Evolutionary conservation across 768 basidiomycete genomes (phyloP), one percentile per base, ranked within the genome.

Genomic region (Termitomyces sp.): DNA sequence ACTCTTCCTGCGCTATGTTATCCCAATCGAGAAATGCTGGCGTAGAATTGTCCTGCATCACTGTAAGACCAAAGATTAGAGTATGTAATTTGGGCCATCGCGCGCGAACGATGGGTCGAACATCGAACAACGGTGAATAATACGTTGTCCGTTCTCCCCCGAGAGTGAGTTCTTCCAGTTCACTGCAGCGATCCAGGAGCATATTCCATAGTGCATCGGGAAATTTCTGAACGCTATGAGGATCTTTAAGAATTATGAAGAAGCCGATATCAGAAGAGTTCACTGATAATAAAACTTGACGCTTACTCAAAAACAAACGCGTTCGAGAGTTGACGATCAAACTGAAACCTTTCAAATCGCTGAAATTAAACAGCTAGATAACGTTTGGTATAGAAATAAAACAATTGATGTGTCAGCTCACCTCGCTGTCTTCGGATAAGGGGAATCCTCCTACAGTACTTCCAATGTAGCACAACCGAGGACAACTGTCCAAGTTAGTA

Each of bases 201-300:
- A 83, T 84, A 58, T 77, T 75, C 82, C 82, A 84, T n/a, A 83
- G 68, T 6, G 66, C 64, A 26, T 58, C 38, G 8, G 68, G 68
- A 33, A 69, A 56, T 16, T 32, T 50, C 20, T 58, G 57, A 24
- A 56, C 44, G 26, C 18, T 32, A 26, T 61, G 51, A 42, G 54
- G 59, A 38, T 55, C 47, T 59, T 60, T 16, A n/a, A n/a, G n/a
- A n/a, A n/a, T n/a, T n/a, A n/a, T n/a, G 44, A 57, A 54, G 33
- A 42, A 38, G 26, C 40, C 30, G 46, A 16, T 43, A 35, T 57
- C 49, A 38, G 40, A 14, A 47, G 35, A 12, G 36, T 36, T 52
- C 20, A 9, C 38, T 38, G 38, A 43, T 51, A 13, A 32, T 20
- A 38, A 20, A 53, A 56, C n/a, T 35, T 12, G 24, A 40, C 24